Evolutionary conservation across 148 eudicot species (phyloP).

Genomic region (Spergularia marina): DNA sequence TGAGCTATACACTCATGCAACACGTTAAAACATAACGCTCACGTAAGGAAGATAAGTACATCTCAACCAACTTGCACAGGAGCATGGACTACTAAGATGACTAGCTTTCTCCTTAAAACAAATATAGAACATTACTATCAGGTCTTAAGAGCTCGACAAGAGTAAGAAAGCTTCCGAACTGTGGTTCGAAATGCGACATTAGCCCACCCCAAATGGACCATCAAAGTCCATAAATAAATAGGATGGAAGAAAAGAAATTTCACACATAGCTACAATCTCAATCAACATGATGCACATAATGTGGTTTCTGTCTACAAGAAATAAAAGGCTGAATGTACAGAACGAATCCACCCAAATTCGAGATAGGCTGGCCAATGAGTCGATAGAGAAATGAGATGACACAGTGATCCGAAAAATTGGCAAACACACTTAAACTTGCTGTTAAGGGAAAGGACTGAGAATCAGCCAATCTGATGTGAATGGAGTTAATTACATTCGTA

Average conservation of each 20-base stretch:
- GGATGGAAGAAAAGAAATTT: not conserved
- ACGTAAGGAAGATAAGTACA: not conserved
- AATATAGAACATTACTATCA: not conserved
- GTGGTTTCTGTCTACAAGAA: not conserved
- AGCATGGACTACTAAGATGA: not conserved
- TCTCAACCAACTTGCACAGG: not conserved
- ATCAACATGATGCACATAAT: not conserved
- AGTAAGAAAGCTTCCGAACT: not conserved
- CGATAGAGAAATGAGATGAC: constrained; percentile 7
- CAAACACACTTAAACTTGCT: not conserved
- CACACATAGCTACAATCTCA: not conserved
- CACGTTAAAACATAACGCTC: not conserved
- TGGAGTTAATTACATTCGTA: constrained; percentile 8
- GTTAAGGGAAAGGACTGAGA: constrained; percentile 1
- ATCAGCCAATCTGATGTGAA: not conserved
- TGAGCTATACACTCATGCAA: constrained; percentile 6
- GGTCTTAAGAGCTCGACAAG: too few species aligned
- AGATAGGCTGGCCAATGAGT: not conserved
- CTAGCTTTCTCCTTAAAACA: not conserved
- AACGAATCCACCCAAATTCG: not conserved
- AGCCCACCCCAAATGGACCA: constrained; percentile 5
- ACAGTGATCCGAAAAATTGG: not conserved
- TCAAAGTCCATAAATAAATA: not conserved
- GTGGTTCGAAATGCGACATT: not conserved
- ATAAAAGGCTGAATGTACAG: not conserved